Evolutionary conservation across 2,329 filamentous ascomycete species (phyloP).

Genomic region (Colletotrichum brevisporum): DNA sequence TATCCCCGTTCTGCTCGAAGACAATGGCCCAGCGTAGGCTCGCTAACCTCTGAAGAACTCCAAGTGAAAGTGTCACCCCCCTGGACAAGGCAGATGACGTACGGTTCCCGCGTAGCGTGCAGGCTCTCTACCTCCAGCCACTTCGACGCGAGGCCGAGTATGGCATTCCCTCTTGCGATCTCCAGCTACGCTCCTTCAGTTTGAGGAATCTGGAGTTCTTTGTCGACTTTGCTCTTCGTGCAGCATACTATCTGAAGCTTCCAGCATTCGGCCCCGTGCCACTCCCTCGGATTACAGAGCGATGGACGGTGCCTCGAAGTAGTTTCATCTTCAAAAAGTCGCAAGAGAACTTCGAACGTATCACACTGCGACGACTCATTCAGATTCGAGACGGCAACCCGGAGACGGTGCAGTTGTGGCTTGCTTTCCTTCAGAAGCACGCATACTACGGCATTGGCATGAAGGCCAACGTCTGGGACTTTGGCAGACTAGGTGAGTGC

Average conservation of each 20-base stretch:
- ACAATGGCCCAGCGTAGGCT: too few species aligned
- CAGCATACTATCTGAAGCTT: slow-evolving; percentile 93
- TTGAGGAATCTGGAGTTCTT: slow-evolving; percentile 94
- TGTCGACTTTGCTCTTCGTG: slow-evolving; percentile 92
- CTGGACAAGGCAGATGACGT: slow-evolving; percentile 34
- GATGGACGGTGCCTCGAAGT: slow-evolving; percentile 92
- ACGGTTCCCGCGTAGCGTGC: slow-evolving; percentile 83
- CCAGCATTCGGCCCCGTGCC: slow-evolving; percentile 89
- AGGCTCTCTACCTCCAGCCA: slow-evolving; percentile 88
- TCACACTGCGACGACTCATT: slow-evolving; percentile 87
- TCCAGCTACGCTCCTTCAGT: slow-evolving; percentile 93
- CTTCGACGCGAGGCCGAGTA: slow-evolving; percentile 81
- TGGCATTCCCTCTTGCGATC: slow-evolving; percentile 87
- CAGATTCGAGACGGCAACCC: slow-evolving; percentile 94
- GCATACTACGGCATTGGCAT: slow-evolving; percentile 97
- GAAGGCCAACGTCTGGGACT: slow-evolving; percentile 98
- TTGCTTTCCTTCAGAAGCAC: slow-evolving; percentile 92
- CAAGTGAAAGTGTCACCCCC: background rate
- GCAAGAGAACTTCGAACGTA: slow-evolving; percentile 97
- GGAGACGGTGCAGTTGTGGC: slow-evolving; percentile 90
- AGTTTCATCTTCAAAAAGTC: slow-evolving; percentile 98
- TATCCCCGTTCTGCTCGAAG: background rate
- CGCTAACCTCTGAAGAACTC: background rate
- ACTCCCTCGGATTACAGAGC: slow-evolving; percentile 86
- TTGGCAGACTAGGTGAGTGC: slow-evolving; percentile 73